A percentile compares a stretch with the other conserved stretches of the same genome.
Evolutionary conservation across 2,329 filamentous ascomycete species (phyloP).

Genomic region (Aspergillus pseudoglaucus): DNA sequence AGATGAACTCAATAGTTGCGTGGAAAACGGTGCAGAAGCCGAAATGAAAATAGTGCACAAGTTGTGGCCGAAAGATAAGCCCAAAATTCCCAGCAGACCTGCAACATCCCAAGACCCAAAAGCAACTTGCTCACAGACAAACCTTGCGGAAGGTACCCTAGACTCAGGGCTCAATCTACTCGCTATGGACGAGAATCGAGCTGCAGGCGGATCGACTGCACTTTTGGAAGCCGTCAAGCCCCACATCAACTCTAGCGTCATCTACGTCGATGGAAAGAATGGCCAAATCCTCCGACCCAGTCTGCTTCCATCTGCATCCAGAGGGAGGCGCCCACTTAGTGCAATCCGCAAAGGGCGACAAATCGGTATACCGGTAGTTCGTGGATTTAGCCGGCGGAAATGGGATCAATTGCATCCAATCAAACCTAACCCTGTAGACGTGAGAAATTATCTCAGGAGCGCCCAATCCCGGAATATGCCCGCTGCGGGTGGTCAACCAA

Average conservation of each 20-base stretch:
- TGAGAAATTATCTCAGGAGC: constrained; percentile 37
- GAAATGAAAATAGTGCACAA: constrained; percentile 85
- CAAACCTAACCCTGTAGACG: constrained; percentile 36
- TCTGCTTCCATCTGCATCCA: constrained; percentile 76
- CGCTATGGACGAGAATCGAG: constrained; percentile 33
- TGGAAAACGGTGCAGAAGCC: constrained; percentile 80
- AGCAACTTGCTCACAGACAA: constrained; percentile 17
- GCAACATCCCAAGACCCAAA: constrained; percentile 33
- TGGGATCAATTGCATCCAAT: constrained; percentile 70
- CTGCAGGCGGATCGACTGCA: constrained; percentile 34
- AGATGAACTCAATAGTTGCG: constrained; percentile 82
- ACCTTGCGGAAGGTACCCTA: constrained; percentile 6
- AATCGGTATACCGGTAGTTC: constrained; percentile 79
- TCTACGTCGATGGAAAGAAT: constrained; percentile 70
- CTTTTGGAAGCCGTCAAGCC: constrained; percentile 46
- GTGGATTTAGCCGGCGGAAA: constrained; percentile 71
- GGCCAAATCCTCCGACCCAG: constrained; percentile 85
- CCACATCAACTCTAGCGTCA: constrained; percentile 72
- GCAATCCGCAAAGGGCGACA: constrained; percentile 78
- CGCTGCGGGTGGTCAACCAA: constrained; percentile 20
- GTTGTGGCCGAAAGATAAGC: constrained; percentile 64
- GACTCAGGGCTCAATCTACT: constrained; percentile 4
- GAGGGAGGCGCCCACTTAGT: constrained; percentile 70
- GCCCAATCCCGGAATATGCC: constrained; percentile 27
- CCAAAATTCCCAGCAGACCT: constrained; percentile 29